Percentiles rank a stretch among this genome's conserved stretches.
phyloP scores from a whole-genome alignment of 139 green algal species.

The Chlamydomonas asymmetrica region DNA sequence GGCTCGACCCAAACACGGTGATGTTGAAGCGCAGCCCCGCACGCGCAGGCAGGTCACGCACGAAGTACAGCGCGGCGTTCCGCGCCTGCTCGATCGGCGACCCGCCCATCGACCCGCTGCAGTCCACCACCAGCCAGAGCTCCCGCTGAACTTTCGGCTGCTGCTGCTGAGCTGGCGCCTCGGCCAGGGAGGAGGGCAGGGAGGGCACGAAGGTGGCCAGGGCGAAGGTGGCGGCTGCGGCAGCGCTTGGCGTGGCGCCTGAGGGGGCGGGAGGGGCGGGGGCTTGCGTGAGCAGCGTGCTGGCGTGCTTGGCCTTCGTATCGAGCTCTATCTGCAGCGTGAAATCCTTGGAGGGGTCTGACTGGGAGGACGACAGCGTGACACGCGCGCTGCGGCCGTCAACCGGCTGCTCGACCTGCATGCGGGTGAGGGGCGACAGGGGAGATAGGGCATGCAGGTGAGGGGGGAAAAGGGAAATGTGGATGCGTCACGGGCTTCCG shows the following conservation, averaged over 20 bases:
- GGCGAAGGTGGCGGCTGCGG: conserved; percentile 1
- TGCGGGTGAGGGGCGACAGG: too few species aligned
- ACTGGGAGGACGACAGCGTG: conserved; percentile 1
- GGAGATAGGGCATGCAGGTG: too few species aligned
- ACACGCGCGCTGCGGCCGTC: conserved; percentile 2
- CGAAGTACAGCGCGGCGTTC: conserved; percentile 41
- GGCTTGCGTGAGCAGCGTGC: not conserved
- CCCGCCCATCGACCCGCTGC: conserved; percentile 35
- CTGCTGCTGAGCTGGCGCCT: too few species aligned
- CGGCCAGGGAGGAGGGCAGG: too few species aligned
- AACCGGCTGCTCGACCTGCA: not conserved
- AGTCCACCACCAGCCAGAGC: conserved; percentile 35
- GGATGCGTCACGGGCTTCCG: too few species aligned
- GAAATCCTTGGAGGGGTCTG: conserved; percentile 36
- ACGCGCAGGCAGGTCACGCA: conserved; percentile 35
- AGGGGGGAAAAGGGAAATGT: too few species aligned
- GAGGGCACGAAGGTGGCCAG: conserved; percentile 41
- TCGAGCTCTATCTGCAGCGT: conserved; percentile 36
- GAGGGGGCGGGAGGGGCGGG: too few species aligned
- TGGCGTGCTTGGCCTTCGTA: not conserved
- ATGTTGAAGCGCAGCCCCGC: conserved; percentile 34
- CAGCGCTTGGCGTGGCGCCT: not conserved
- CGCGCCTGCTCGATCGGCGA: conserved; percentile 14
- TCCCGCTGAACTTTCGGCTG: conserved; percentile 11
- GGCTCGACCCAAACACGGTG: conserved; percentile 21